Conservation (phyloP, 2,329 filamentous ascomycete genomes). For the Cladosporium sp. region DNA sequence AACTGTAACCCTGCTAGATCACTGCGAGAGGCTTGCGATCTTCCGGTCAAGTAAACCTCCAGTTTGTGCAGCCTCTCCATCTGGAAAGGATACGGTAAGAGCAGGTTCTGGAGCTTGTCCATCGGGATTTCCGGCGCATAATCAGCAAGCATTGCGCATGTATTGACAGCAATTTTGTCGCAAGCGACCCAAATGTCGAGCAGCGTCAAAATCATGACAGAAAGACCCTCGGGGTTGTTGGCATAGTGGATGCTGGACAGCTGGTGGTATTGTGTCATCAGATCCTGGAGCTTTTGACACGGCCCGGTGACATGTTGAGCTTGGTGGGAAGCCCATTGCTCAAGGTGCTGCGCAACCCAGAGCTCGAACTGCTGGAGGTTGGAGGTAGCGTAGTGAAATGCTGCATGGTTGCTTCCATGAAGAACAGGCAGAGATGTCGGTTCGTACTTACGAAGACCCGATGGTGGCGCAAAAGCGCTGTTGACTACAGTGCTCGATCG, state of each 20-base stretch:
- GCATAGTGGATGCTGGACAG: constrained; percentile 41
- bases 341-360: constrained; percentile 25
- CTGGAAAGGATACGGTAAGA: constrained; percentile 49
- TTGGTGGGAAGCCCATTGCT: constrained; percentile 19
- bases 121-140: constrained; percentile 55
- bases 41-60: constrained; percentile 50
- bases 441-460: too few relatives aligned
- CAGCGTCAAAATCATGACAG: constrained; percentile 53
- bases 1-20: constrained; percentile 49
- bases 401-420: background rate
- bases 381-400: constrained; percentile 11
- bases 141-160: constrained; percentile 51
- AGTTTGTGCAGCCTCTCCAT: constrained; percentile 54
- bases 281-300: background rate
- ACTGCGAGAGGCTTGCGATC: constrained; percentile 33
- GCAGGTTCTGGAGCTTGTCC: constrained; percentile 56
- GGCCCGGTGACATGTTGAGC: too few relatives aligned
- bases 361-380: constrained; percentile 26
- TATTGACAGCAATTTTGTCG: constrained; percentile 49
- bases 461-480: too few relatives aligned
- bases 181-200: constrained; percentile 61
- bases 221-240: constrained; percentile 51
- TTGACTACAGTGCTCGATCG: background rate
- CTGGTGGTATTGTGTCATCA: constrained; percentile 25
- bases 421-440: too few relatives aligned